Conservation (phyloP, 176 grass and related monocot species). For the Phoenix roebelenii region DNA sequence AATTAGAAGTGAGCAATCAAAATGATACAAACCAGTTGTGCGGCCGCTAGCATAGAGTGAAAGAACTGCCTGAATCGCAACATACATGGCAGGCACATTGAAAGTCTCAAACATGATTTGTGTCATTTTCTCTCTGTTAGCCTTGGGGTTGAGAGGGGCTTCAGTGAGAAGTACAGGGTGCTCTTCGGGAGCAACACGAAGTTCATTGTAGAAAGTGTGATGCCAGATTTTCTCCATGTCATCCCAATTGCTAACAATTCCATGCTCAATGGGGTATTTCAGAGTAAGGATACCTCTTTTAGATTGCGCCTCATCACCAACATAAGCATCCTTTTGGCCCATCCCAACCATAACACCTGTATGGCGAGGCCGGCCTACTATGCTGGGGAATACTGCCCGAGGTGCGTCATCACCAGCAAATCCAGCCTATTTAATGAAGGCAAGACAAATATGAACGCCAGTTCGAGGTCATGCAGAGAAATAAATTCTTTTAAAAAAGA, state of each 20-base stretch:
- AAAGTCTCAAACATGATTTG: conserved; percentile 12
- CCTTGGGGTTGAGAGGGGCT: conserved; percentile 7
- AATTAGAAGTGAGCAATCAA: not conserved
- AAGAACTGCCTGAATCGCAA: conserved; percentile 9
- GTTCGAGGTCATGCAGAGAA: too few relatives aligned
- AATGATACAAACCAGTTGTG: conserved; percentile 6
- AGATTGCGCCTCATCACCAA: conserved; percentile 13
- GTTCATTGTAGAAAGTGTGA: conserved; percentile 10
- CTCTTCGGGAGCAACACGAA: conserved; percentile 5
- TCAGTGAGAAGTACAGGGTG: conserved; percentile 5
- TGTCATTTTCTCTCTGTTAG: conserved; percentile 14
- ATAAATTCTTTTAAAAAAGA: too few relatives aligned
- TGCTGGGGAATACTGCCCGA: conserved; percentile 2
- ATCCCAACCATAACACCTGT: conserved; percentile 15
- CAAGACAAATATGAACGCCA: not conserved
- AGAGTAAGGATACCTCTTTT: conserved; percentile 10
- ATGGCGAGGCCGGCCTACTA: conserved; percentile 2
- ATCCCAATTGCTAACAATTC: conserved; percentile 10
- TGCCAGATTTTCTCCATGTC: conserved; percentile 11
- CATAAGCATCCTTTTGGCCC: conserved; percentile 14
- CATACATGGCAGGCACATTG: conserved; percentile 10
- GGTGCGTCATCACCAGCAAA: conserved; percentile 10
- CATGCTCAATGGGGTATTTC: conserved; percentile 14
- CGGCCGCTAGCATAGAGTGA: conserved; percentile 6
- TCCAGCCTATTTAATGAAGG: conserved; percentile 6